A percentile compares a stretch with the other conserved stretches of the same genome.
These are phyloP conservation scores for Adansonia madagascariensis DNA, from an alignment of 441 rosid genomes.

Conservation along the genomic window DNA sequence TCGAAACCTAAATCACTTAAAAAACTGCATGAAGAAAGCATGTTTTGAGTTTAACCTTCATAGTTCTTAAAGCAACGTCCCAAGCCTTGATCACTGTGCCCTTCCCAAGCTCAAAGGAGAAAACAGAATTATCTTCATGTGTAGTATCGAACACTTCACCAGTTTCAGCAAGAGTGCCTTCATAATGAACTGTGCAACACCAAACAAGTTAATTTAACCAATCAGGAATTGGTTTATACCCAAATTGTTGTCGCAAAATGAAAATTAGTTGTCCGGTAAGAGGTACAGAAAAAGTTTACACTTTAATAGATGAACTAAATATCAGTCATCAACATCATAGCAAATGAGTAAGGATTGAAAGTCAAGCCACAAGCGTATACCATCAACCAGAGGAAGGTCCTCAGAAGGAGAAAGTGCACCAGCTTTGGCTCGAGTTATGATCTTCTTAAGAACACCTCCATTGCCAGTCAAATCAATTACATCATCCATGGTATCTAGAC, in stretches of 20 bases:
- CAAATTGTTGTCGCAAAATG: no score
- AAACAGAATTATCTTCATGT: constrained; percentile 79
- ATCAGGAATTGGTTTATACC: background rate
- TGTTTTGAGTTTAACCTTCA: constrained; percentile 61
- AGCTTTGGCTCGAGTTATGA: constrained; percentile 63
- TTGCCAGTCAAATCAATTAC: constrained; percentile 72
- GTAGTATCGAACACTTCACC: constrained; percentile 88
- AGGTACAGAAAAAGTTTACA: no score
- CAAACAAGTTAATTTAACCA: constrained; percentile 10
- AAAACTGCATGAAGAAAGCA: constrained; percentile 19
- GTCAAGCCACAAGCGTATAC: constrained; percentile 37
- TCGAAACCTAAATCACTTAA: background rate
- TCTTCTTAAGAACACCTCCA: constrained; percentile 80
- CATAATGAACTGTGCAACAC: constrained; percentile 72
- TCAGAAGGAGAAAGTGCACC: constrained; percentile 68
- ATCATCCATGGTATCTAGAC: constrained; percentile 57
- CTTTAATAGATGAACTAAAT: no score
- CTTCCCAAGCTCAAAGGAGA: constrained; percentile 86
- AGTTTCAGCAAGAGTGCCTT: constrained; percentile 81
- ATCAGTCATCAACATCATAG: no score
- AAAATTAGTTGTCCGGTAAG: no score
- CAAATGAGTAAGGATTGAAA: background rate
- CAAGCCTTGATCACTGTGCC: constrained; percentile 88
- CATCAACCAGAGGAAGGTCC: constrained; percentile 92
- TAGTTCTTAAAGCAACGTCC: constrained; percentile 77